These are phyloP conservation scores for Erysimum cheiranthoides DNA, from an alignment of 345 rosid species.

Conservation along the genomic window DNA sequence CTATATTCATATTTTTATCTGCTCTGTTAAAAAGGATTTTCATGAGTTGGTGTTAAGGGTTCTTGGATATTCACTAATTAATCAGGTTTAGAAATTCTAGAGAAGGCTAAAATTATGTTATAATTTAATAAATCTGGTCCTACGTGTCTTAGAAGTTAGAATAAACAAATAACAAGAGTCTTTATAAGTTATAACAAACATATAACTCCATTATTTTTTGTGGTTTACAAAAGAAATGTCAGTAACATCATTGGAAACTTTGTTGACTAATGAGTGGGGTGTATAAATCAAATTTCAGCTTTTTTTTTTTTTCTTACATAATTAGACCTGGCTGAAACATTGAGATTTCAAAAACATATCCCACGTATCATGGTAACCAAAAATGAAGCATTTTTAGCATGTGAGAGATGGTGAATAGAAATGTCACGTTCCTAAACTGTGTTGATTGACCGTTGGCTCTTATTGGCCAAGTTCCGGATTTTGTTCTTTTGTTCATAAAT, in stretches of 20 bases:
- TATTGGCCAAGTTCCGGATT: slow-evolving; percentile 6
- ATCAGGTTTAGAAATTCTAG: not conserved
- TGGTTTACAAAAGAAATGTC: not conserved
- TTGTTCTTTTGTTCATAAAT: slow-evolving; percentile 14
- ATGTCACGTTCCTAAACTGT: not conserved
- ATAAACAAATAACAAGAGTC: not conserved
- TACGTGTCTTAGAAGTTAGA: too few species aligned
- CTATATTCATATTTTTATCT: too few species aligned
- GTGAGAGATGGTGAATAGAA: not conserved
- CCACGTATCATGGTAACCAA: not conserved
- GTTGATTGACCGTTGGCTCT: slow-evolving; percentile 11
- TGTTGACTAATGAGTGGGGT: not conserved
- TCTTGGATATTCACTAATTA: not conserved
- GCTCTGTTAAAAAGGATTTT: not conserved
- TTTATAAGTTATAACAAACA: not conserved
- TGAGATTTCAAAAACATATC: not conserved
- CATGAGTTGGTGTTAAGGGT: not conserved
- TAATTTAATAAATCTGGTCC: too few species aligned
- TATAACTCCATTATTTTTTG: not conserved
- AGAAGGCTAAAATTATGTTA: not conserved
- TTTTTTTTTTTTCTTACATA: not conserved
- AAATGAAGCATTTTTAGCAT: slow-evolving; percentile 22
- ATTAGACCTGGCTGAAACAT: not conserved
- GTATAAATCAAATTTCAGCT: not conserved
- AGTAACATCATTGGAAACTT: not conserved